Evolutionary conservation across 2,329 filamentous ascomycete genomes (phyloP), one percentile per base, ranked within the genome.

Genomic region (Teratosphaeria pseudoeucalypti): DNA sequence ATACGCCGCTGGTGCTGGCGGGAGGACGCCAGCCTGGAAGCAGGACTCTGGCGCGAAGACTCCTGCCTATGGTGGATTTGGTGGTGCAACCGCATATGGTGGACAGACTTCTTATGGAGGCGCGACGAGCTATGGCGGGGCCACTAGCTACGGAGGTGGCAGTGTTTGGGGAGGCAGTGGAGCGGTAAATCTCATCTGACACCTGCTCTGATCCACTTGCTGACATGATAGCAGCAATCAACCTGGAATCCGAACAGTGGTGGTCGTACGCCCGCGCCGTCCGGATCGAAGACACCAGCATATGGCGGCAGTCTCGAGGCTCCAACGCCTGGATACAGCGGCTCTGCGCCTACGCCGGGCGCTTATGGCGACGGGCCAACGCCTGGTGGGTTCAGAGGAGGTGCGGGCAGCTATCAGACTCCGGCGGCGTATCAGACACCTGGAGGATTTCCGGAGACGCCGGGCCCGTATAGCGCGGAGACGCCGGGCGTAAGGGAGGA

Each of bases 251-350:
- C 73, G 43, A 72, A 71, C 58, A 63, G 60, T 34, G 67, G 67
- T 32, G 67, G 66, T 52, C 69, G 72, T 39, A 75, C 74, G 39
- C 87, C 90, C 1, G 88, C 83, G 81, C 58, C 80, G 82, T 34
- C 73, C 59, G 86, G 87, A 7, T 86, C 84, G n/a, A 87, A 92
- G 73, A 95, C 90, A 0, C 91, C 91, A 2, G 86, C 84, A 1
- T 91, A 88, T 27, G 70, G 68, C 23, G 19, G 43, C n/a, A 65
- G 68, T 0, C 90, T 88, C 66, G 89, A 92, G 66, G 87, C 86
- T 3, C 87, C 86, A 16, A 76, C 72, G 6, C 73, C 73, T 10
- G 71, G 72, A 43, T 74, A 70, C 56, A 75, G 74, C 68, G 43
- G 43, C 43, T 72, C 72, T 47, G 76, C 76, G 12, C 75, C 75